Conservation (phyloP, 2,329 filamentous ascomycete species). For the Penicillium sp. region DNA sequence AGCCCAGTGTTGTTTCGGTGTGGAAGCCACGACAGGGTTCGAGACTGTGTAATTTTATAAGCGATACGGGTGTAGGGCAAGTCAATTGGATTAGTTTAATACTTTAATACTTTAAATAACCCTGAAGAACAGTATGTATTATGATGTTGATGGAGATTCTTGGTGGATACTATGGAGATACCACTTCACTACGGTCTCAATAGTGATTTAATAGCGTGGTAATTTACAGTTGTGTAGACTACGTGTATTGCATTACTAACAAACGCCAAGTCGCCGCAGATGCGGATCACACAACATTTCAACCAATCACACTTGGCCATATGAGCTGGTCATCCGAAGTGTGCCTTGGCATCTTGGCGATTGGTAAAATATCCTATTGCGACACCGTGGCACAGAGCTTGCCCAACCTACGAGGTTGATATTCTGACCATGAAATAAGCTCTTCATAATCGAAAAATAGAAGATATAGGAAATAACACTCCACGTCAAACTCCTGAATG, state of each 20-base stretch:
- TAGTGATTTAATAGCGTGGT: background rate
- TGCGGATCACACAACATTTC: slow-evolving; percentile 7
- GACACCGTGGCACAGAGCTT: slow-evolving; percentile 12
- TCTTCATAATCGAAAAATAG: background rate
- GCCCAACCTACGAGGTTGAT: slow-evolving; percentile 3
- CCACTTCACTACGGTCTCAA: background rate
- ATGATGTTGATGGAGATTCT: background rate
- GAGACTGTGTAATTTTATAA: background rate
- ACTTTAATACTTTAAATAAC: background rate
- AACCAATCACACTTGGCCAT: slow-evolving; percentile 13
- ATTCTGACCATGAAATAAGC: background rate
- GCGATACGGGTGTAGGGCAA: background rate
- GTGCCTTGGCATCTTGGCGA: slow-evolving; percentile 26
- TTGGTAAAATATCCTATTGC: slow-evolving; percentile 20
- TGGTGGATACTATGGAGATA: background rate
- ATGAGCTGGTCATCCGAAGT: slow-evolving; percentile 3
- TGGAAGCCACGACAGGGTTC: background rate
- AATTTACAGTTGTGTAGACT: background rate
- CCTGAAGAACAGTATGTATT: background rate
- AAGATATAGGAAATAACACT: background rate
- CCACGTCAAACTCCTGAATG: background rate
- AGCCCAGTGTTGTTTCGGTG: background rate
- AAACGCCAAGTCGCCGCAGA: slow-evolving; percentile 17
- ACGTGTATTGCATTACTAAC: background rate
- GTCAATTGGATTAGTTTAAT: background rate